phyloP scores from a whole-genome alignment of 2,329 filamentous ascomycete species.

The Falciphora oryzae region DNA sequence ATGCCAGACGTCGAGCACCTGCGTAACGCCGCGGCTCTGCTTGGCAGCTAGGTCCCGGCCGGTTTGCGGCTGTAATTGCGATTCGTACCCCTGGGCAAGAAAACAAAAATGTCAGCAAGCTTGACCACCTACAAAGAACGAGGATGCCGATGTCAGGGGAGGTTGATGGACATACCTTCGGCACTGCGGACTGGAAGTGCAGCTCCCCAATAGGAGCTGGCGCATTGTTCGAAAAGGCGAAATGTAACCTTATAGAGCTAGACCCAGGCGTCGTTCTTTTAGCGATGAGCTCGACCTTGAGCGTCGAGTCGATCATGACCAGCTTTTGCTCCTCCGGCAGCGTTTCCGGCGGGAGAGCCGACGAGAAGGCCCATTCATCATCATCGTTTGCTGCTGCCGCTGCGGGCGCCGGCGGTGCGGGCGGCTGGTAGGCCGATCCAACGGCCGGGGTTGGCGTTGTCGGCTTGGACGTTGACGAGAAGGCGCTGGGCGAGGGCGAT shows the following conservation, averaged over 20 bases:
- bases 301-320: slow-evolving; percentile 60
- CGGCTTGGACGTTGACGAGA: slow-evolving; percentile 27
- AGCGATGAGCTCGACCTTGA: slow-evolving; percentile 70
- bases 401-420: slow-evolving; percentile 19
- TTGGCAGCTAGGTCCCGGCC: slow-evolving; percentile 71
- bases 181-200: slow-evolving; percentile 88
- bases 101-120: slow-evolving; percentile 14
- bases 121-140: not conserved
- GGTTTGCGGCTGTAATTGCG: slow-evolving; percentile 80
- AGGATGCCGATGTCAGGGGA: too few relatives aligned
- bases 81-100: slow-evolving; percentile 63
- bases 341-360: slow-evolving; percentile 63
- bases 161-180: slow-evolving; percentile 58
- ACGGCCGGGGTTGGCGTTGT: slow-evolving; percentile 25
- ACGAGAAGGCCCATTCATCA: slow-evolving; percentile 93
- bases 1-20: slow-evolving; percentile 70
- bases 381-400: slow-evolving; percentile 51
- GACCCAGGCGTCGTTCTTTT: slow-evolving; percentile 48
- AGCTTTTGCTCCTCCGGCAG: slow-evolving; percentile 55
- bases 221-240: slow-evolving; percentile 80
- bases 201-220: slow-evolving; percentile 67
- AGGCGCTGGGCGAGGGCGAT: slow-evolving; percentile 30
- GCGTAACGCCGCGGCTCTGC: slow-evolving; percentile 68
- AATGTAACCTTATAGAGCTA: slow-evolving; percentile 61
- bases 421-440: slow-evolving; percentile 20